phyloP scores from a whole-genome alignment of 768 basidiomycete genomes.

The Podaxis sp. region DNA sequence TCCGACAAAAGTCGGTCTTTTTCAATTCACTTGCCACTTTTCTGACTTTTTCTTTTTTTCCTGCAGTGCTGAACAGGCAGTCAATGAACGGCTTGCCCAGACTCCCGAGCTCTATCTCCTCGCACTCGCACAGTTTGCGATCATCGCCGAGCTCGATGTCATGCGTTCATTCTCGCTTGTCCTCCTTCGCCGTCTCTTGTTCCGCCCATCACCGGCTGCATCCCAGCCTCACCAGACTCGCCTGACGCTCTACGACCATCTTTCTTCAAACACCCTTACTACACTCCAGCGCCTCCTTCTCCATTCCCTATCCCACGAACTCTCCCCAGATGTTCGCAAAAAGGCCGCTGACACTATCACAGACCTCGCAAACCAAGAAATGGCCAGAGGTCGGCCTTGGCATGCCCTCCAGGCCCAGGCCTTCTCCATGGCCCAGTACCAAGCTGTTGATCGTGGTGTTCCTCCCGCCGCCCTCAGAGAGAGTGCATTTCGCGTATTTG shows the following conservation, averaged over 20 bases:
- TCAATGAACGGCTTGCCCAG: conserved; percentile 76
- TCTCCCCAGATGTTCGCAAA: conserved; percentile 54
- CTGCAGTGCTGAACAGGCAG: conserved; percentile 73
- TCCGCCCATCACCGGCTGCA: conserved; percentile 50
- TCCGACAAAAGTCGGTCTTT: conserved; percentile 61
- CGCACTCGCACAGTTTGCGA: conserved; percentile 77
- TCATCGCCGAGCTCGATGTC: conserved; percentile 76
- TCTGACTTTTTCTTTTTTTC: conserved; percentile 1
- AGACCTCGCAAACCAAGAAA: conserved; percentile 74
- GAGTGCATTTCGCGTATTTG: conserved; percentile 70
- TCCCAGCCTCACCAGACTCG: conserved; percentile 24
- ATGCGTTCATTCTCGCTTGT: conserved; percentile 88
- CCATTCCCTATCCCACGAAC: conserved; percentile 66
- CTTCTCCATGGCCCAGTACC: conserved; percentile 60
- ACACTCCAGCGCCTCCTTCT: conserved; percentile 74
- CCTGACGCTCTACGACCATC: conserved; percentile 76
- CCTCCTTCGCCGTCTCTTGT: conserved; percentile 74
- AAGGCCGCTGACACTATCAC: conserved; percentile 76
- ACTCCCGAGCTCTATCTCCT: conserved; percentile 80
- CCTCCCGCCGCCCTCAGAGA: conserved; percentile 42
- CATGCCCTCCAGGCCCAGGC: conserved; percentile 73
- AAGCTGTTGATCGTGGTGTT: conserved; percentile 11
- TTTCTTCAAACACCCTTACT: conserved; percentile 62
- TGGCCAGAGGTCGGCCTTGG: conserved; percentile 78
- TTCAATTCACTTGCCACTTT: not conserved